These are phyloP conservation scores for Paecilomyces sp. DNA, from an alignment of 2,329 filamentous ascomycete species.

Conservation along the genomic window DNA sequence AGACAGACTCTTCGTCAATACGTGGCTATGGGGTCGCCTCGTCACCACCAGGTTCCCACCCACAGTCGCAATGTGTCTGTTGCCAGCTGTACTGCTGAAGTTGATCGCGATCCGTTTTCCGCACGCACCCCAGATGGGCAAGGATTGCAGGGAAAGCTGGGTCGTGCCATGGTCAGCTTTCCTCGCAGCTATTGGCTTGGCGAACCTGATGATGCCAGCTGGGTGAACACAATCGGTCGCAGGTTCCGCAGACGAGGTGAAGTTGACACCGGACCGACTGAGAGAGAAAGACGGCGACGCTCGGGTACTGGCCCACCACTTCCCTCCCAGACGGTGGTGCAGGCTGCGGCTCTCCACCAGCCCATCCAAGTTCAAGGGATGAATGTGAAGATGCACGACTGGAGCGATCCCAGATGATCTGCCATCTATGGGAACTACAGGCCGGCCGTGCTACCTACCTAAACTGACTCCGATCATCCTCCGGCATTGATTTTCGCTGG, in stretches of 20 bases:
- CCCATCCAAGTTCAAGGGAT: conserved; percentile 19
- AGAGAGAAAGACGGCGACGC: conserved; percentile 55
- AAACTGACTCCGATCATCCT: background rate
- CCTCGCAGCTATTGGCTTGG: conserved; percentile 78
- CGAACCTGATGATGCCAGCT: conserved; percentile 54
- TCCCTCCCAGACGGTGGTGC: conserved; percentile 30
- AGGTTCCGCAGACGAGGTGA: conserved; percentile 49
- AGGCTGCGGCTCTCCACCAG: conserved; percentile 26
- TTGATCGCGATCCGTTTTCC: conserved; percentile 62
- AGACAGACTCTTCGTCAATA: conserved; percentile 67
- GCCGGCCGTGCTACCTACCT: background rate
- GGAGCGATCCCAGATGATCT: conserved; percentile 23
- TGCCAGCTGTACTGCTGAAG: conserved; percentile 35
- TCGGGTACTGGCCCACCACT: conserved; percentile 53
- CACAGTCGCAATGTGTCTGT: conserved; percentile 39
- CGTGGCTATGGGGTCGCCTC: conserved; percentile 46
- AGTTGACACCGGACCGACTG: conserved; percentile 36
- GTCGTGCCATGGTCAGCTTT: conserved; percentile 68
- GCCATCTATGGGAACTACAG: background rate
- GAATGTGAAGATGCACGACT: conserved; percentile 32
- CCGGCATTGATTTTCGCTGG: background rate
- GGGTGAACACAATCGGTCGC: conserved; percentile 57
- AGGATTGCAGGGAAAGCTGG: conserved; percentile 71
- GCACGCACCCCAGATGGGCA: conserved; percentile 63
- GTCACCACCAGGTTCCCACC: conserved; percentile 31